These are phyloP conservation scores for Bretziella fagacearum DNA, from an alignment of 2,329 filamentous ascomycete genomes.

Conservation along the genomic window DNA sequence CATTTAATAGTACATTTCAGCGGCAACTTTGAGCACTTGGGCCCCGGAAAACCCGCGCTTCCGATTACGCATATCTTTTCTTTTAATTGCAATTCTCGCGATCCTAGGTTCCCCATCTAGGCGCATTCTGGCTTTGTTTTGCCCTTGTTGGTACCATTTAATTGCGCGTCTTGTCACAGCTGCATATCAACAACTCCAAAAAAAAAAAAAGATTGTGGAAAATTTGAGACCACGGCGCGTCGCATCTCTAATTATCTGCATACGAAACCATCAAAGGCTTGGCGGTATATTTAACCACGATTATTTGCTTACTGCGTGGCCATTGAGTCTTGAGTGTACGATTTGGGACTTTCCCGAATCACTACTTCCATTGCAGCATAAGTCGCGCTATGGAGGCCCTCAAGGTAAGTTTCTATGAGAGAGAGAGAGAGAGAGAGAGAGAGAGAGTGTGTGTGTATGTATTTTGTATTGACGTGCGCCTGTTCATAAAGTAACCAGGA, in stretches of 20 bases:
- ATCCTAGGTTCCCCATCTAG: not conserved
- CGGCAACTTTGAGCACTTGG: not conserved
- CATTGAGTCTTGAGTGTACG: not conserved
- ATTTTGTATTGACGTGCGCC: no score
- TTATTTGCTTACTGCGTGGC: not conserved
- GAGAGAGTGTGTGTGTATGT: no score
- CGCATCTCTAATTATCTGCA: no score
- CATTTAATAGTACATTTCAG: not conserved
- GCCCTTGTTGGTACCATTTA: no score
- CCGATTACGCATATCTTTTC: not conserved
- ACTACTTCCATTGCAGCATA: conserved; percentile 9
- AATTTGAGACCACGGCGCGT: no score
- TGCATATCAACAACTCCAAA: not conserved
- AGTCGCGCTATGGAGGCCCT: conserved; percentile 11
- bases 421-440: no score
- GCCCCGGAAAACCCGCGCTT: conserved; percentile 2
- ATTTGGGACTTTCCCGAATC: not conserved
- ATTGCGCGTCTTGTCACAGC: not conserved
- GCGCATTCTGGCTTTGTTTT: not conserved
- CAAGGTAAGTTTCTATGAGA: conserved; percentile 7
- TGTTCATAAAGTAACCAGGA: not conserved
- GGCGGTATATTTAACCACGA: conserved; percentile 1
- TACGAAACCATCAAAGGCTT: not conserved
- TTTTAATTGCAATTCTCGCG: not conserved
- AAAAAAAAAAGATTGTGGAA: no score